Evolutionary conservation across 164 flowering plant genomes (phyloP).

Genomic region (Berberis thunbergii): DNA sequence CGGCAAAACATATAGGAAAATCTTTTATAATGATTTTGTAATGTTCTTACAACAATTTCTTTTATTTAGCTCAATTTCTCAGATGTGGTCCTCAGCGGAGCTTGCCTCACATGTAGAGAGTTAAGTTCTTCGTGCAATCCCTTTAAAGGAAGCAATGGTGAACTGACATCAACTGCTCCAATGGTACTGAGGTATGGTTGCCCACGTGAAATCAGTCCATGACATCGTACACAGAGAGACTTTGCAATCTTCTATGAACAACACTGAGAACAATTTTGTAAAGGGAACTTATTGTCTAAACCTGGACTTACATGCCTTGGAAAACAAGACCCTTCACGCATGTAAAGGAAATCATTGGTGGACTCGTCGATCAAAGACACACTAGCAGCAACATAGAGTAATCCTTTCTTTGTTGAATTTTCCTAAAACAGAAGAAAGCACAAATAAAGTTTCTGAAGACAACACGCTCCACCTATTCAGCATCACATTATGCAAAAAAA

Average conservation of each 20-base stretch:
- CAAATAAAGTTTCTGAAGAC: too few relatives aligned
- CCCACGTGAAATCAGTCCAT: slow-evolving; percentile 14
- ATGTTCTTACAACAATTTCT: slow-evolving; percentile 20
- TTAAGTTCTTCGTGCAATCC: slow-evolving; percentile 16
- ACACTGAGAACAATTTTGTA: background rate
- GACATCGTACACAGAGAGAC: slow-evolving; percentile 1
- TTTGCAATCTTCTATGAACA: background rate
- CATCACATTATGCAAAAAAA: too few relatives aligned
- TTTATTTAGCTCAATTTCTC: slow-evolving; percentile 19
- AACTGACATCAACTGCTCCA: slow-evolving; percentile 5
- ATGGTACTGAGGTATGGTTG: slow-evolving; percentile 27
- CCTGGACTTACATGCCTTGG: slow-evolving; percentile 22
- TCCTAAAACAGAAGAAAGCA: slow-evolving; percentile 12
- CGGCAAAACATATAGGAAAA: background rate
- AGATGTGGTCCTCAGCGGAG: slow-evolving; percentile 24
- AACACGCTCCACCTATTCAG: too few relatives aligned
- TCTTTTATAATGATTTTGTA: background rate
- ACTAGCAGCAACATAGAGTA: slow-evolving; percentile 23
- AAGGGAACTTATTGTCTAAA: background rate
- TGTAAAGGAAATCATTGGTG: slow-evolving; percentile 34
- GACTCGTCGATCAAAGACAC: slow-evolving; percentile 30
- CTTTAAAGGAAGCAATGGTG: slow-evolving; percentile 14
- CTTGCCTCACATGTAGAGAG: slow-evolving; percentile 11
- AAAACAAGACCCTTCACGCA: slow-evolving; percentile 37
- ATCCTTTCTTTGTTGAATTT: slow-evolving; percentile 30